These are phyloP conservation scores for Evansstolkia leycettana DNA, from an alignment of 495 filamentous ascomycete species.

Conservation along the genomic window DNA sequence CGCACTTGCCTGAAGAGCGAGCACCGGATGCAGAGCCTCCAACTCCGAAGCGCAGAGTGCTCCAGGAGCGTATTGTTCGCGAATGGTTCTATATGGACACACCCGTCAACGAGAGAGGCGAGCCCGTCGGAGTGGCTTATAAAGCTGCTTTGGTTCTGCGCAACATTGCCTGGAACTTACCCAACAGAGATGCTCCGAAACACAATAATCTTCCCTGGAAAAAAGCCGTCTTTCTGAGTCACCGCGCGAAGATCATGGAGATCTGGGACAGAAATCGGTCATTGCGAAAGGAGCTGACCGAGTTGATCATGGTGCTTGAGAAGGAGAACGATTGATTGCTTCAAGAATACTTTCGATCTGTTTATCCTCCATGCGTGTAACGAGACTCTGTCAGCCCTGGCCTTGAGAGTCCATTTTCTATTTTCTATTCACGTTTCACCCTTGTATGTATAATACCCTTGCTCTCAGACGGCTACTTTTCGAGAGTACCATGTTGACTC, in stretches of 20 bases:
- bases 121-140: conserved; percentile 75
- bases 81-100: conserved; percentile 48
- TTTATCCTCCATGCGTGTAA: conserved; percentile 1
- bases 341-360: conserved; percentile 8
- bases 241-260: conserved; percentile 30
- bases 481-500: not conserved
- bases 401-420: no score
- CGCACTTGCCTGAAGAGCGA: conserved; percentile 41
- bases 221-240: conserved; percentile 28
- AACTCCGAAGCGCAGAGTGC: conserved; percentile 24
- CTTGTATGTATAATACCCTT: not conserved
- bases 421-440: not conserved
- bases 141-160: conserved; percentile 75
- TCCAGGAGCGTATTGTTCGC: conserved; percentile 32
- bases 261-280: conserved; percentile 32
- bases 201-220: conserved; percentile 28
- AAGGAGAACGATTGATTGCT: conserved; percentile 28
- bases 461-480: not conserved
- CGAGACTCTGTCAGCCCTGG: no score
- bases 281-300: conserved; percentile 30
- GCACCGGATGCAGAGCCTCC: conserved; percentile 32
- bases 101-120: conserved; percentile 63
- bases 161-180: conserved; percentile 71
- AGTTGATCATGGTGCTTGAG: conserved; percentile 33
- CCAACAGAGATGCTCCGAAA: conserved; percentile 23